Conservation (phyloP, 192 early-diverging fungal species). For the Physocladia obscura region DNA sequence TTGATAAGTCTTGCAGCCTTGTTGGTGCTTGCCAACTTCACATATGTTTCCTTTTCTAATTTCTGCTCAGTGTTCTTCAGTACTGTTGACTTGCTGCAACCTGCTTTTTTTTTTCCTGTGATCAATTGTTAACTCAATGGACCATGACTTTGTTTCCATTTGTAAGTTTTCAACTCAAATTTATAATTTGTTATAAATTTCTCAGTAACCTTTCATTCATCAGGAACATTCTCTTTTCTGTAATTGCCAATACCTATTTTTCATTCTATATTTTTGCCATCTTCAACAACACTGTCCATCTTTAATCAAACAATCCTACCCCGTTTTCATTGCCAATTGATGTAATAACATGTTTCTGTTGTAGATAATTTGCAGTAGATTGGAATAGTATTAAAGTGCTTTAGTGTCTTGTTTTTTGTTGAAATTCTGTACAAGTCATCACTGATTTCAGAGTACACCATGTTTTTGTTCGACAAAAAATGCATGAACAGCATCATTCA, state of each 20-base stretch:
- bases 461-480: too few species aligned
- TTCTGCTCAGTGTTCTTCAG: not conserved
- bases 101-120: not conserved
- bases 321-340: too few species aligned
- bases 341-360: too few species aligned
- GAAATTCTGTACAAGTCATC: too few species aligned
- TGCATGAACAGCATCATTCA: too few species aligned
- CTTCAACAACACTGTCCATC: not conserved
- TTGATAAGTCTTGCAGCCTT: not conserved
- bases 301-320: too few species aligned
- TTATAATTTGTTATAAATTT: not conserved
- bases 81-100: not conserved
- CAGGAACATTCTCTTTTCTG: not conserved
- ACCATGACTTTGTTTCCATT: not conserved
- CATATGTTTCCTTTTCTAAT: not conserved
- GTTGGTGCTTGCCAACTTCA: too few species aligned
- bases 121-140: not conserved
- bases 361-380: not conserved
- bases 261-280: conserved; percentile 13
- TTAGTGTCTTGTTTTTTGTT: too few species aligned
- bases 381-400: too few species aligned
- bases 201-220: not conserved
- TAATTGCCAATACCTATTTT: not conserved
- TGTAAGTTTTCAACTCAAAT: not conserved
- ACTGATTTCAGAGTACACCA: too few species aligned